Base-by-base conservation (phyloP, 495 filamentous ascomycete species). In the Penicillium macrosclerotiorum region DNA sequence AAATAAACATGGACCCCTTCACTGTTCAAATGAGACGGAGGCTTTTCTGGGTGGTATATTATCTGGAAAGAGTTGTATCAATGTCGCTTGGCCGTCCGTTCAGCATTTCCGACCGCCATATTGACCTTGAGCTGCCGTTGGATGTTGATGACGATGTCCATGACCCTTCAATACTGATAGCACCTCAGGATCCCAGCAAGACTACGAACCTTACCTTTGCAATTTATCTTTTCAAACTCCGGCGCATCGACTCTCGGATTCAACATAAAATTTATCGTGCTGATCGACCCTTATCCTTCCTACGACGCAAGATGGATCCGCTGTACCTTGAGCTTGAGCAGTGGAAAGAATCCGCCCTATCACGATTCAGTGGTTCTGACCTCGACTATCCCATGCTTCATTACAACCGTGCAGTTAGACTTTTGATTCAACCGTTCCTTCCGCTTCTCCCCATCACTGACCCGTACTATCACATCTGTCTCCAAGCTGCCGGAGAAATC, bases 21-120 rank as follows among this genome's bases (percentile, higher is more conserved):
- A 71, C 69, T 2, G 66, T 68, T 3, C 74, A 78, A 37, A 67
- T 75, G 62, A 67, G 74, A 20, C 62, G 74, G 5, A 62, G 74
- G 17, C 63, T 79, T 0, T 79, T 79, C 35, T 79, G 75, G 75
- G 76, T 69, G 0, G 73, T 77, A 0, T 79, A 79, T 49, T 77
- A 75, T 33, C 59, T 79, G 3, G 74, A 79, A 47, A 42, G 74
- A 35, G 68, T 73, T 0, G 70, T 77, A 19, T 75, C 73, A 8
- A 71, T 77, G 58, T 76, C 71, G 4, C 64, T 77, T 9, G 76
- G 74, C 4, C 65, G 76, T 8, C 76, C 76, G 0, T 72, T 74
- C 46, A 77, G 73, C 30, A 74, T 79, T 14, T 67, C 73, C 16
- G 74, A 79, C 44, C 64, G 74, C 39, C 68, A 79, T 47, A 79